Percentiles rank a stretch among this genome's conserved stretches.
Conservation (phyloP, 306 rosid genomes). For the Citrullus amarus region DNA sequence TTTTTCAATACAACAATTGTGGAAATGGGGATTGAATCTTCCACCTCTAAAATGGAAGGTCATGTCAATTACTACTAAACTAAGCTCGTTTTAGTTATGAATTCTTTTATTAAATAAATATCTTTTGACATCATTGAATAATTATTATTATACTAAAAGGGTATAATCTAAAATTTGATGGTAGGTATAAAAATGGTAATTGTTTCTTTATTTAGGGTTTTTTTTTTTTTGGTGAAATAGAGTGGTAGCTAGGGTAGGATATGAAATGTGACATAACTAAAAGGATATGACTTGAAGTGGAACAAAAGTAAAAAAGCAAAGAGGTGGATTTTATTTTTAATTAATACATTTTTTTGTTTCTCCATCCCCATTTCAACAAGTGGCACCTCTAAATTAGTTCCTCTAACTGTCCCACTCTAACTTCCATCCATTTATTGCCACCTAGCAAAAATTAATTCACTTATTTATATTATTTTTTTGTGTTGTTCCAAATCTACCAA, state of each 20-base stretch:
- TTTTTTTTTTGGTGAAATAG: neutral
- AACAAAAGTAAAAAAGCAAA: neutral
- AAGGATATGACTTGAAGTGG: neutral
- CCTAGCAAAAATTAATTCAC: neutral
- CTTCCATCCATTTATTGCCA: neutral
- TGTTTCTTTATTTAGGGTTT: neutral
- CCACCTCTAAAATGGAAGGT: too few species aligned
- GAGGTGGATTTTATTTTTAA: neutral
- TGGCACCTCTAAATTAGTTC: neutral
- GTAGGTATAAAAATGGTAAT: neutral
- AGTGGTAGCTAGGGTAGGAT: neutral
- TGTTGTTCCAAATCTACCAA: neutral
- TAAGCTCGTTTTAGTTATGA: too few species aligned
- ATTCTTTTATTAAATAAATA: too few species aligned
- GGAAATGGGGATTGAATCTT: too few species aligned
- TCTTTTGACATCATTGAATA: too few species aligned
- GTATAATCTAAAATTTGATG: neutral
- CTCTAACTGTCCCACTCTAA: neutral
- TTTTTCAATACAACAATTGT: too few species aligned
- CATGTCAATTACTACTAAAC: too few species aligned
- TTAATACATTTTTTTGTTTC: neutral
- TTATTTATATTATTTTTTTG: neutral
- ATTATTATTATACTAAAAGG: neutral
- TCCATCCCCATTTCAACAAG: constrained; percentile 5
- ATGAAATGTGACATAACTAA: neutral